Evolutionary conservation across 2,329 filamentous ascomycete genomes (phyloP).

Genomic region (Colletotrichum sp.): DNA sequence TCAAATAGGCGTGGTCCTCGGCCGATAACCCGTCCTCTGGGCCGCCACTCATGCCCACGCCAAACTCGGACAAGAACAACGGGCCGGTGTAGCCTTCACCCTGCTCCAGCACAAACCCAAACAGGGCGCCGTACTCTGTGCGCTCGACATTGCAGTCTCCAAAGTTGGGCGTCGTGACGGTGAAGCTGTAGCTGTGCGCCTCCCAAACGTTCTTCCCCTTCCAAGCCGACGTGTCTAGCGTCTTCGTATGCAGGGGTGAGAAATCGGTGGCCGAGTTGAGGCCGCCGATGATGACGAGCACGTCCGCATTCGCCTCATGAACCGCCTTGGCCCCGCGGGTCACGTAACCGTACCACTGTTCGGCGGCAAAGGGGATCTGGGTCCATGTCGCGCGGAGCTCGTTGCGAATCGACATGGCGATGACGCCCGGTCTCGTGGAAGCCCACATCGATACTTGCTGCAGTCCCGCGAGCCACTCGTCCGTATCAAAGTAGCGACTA

Average conservation of each 20-base stretch:
- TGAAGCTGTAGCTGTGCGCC: slow-evolving; percentile 63
- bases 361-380: slow-evolving; percentile 50
- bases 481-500: slow-evolving; percentile 59
- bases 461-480: slow-evolving; percentile 58
- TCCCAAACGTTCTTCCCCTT: slow-evolving; percentile 63
- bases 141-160: slow-evolving; percentile 47
- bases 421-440: slow-evolving; percentile 49
- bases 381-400: slow-evolving; percentile 56
- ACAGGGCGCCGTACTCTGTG: slow-evolving; percentile 49
- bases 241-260: slow-evolving; percentile 39
- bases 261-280: slow-evolving; percentile 59
- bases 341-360: slow-evolving; percentile 57
- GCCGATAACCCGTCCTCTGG: slow-evolving; percentile 43
- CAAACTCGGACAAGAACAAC: slow-evolving; percentile 64
- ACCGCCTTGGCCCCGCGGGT: slow-evolving; percentile 51
- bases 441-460: slow-evolving; percentile 57
- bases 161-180: slow-evolving; percentile 47
- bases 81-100: slow-evolving; percentile 53
- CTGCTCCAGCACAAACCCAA: slow-evolving; percentile 58
- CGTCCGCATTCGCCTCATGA: slow-evolving; percentile 55
- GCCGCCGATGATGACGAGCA: slow-evolving; percentile 60
- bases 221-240: slow-evolving; percentile 51
- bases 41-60: slow-evolving; percentile 53
- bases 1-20: slow-evolving; percentile 52
- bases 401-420: slow-evolving; percentile 63